These are phyloP conservation scores for Limonium bicolor DNA, from an alignment of 148 eudicot genomes.

Conservation along the genomic window DNA sequence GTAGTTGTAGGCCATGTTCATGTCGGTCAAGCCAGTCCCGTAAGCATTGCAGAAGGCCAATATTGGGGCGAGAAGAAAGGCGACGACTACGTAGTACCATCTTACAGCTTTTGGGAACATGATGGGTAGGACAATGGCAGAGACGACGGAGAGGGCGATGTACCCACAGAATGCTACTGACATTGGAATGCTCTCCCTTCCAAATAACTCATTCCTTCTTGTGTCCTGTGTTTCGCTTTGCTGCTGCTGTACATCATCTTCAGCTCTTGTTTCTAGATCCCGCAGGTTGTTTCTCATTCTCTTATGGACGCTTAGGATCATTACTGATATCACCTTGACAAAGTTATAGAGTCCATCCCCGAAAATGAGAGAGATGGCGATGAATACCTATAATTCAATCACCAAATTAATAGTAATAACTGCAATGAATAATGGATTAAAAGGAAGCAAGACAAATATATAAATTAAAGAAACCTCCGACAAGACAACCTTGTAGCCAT, in stretches of 20 bases:
- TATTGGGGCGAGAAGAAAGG: constrained; percentile 45
- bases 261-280: background rate
- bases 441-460: background rate
- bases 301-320: constrained; percentile 16
- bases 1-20: constrained; percentile 72
- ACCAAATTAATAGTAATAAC: too few species aligned
- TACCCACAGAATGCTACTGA: constrained; percentile 49
- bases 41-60: constrained; percentile 77
- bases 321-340: constrained; percentile 27
- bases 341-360: constrained; percentile 66
- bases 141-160: constrained; percentile 30
- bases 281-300: constrained; percentile 11
- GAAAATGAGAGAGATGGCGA: constrained; percentile 48
- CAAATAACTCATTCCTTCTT: constrained; percentile 35
- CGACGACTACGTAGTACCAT: constrained; percentile 51
- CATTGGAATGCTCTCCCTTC: constrained; percentile 46
- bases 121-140: constrained; percentile 35
- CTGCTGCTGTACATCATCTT: background rate
- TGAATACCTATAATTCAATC: constrained; percentile 47
- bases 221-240: constrained; percentile 1
- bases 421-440: too few species aligned
- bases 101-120: constrained; percentile 47
- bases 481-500: constrained; percentile 77
- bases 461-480: too few species aligned
- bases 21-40: constrained; percentile 71